These are phyloP conservation scores for Cadophora malorum DNA, from an alignment of 2,329 filamentous ascomycete species.

Conservation along the genomic window DNA sequence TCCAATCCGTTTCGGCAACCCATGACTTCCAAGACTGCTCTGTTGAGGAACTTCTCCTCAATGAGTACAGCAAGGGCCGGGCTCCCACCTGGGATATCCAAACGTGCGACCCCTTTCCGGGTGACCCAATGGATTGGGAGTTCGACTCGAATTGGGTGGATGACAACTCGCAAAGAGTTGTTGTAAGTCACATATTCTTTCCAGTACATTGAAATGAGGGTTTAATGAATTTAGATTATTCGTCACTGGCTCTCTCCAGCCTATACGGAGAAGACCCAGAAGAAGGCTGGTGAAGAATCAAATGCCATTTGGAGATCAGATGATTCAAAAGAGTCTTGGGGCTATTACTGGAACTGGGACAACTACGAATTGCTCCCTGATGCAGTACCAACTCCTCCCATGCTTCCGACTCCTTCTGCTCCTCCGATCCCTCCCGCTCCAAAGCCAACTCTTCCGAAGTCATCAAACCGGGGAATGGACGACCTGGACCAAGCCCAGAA, in stretches of 20 bases:
- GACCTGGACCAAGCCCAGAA: neutral
- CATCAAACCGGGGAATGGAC: neutral
- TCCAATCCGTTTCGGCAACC: neutral
- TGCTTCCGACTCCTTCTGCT: neutral
- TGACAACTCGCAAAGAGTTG: neutral
- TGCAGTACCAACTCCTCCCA: neutral
- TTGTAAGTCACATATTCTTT: neutral
- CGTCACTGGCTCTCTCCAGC: too few relatives aligned
- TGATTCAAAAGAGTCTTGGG: too few relatives aligned
- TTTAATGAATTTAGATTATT: too few relatives aligned
- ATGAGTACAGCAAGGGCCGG: neutral
- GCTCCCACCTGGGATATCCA: neutral
- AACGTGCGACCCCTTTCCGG: neutral
- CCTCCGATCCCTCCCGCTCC: neutral
- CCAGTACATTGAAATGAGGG: too few relatives aligned
- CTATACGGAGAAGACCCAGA: too few relatives aligned
- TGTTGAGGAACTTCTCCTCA: neutral
- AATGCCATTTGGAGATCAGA: too few relatives aligned
- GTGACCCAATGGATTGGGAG: neutral
- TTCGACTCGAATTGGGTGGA: neutral
- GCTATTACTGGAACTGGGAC: too few relatives aligned
- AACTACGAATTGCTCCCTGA: too few relatives aligned
- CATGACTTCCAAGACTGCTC: neutral
- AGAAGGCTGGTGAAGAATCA: too few relatives aligned
- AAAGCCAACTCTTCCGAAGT: neutral